phyloP scores from a whole-genome alignment of 805 yeast species.

The Saccharomycopsis olivae region DNA sequence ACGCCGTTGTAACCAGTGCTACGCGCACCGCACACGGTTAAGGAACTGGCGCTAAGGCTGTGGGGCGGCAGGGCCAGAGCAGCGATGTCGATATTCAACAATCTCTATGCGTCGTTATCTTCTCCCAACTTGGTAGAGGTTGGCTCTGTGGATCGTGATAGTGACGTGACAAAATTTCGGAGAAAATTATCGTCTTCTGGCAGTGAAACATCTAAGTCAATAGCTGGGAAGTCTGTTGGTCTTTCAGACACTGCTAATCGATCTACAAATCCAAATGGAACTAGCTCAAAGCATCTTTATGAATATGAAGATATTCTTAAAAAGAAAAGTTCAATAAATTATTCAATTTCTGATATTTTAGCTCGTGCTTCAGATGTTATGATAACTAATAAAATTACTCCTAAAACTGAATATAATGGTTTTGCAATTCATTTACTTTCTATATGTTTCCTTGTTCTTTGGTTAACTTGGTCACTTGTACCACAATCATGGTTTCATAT shows the following conservation, averaged over 20 bases:
- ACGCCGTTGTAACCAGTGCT: no score
- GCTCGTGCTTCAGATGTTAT: slow-evolving; percentile 61
- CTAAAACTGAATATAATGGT: slow-evolving; percentile 75
- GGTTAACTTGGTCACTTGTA: slow-evolving; percentile 63
- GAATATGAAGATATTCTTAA: slow-evolving; percentile 18
- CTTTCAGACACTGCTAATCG: no score
- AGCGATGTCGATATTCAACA: slow-evolving; percentile 17
- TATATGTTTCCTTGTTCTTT: slow-evolving; percentile 41
- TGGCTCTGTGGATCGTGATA: no score
- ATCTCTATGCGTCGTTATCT: slow-evolving; percentile 17
- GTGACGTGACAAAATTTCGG: no score
- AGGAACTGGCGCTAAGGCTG: no score
- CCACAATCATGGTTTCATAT: slow-evolving; percentile 49
- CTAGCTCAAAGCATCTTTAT: slow-evolving; percentile 5
- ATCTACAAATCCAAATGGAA: no score
- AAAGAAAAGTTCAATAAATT: slow-evolving; percentile 4
- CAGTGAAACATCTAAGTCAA: no score
- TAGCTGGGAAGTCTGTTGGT: no score
- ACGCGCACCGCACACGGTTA: no score
- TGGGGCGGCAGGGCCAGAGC: no score
- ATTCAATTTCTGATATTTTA: slow-evolving; percentile 35
- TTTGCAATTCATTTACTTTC: slow-evolving; percentile 72
- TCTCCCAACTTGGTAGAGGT: slow-evolving; percentile 13
- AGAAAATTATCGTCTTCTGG: no score
- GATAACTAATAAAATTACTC: slow-evolving; percentile 42